phyloP scores from a whole-genome alignment of 179 eudicot species.

The Nepenthes alata region DNA sequence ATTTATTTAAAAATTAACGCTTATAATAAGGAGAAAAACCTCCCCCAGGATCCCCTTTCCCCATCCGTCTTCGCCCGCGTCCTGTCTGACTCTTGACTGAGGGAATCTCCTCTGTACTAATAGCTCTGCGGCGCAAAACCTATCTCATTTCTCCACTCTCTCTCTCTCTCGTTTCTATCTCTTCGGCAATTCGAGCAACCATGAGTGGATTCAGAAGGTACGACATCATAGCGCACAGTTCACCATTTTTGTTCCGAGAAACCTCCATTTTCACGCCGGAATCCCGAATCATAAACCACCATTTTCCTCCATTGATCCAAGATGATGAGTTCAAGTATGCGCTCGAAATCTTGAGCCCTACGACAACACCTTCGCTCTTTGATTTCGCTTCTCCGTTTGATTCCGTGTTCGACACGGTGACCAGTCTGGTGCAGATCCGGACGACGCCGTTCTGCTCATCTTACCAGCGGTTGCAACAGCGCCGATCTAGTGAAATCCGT shows the following conservation, averaged over 20 bases:
- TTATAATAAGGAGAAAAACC: too few relatives aligned
- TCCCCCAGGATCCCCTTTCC: too few relatives aligned
- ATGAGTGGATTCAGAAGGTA: slow-evolving; percentile 34
- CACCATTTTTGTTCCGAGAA: slow-evolving; percentile 16
- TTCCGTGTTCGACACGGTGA: slow-evolving; percentile 20
- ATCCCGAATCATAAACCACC: slow-evolving; percentile 11
- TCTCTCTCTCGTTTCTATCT: not conserved
- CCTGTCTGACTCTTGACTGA: too few relatives aligned
- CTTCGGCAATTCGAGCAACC: slow-evolving; percentile 5
- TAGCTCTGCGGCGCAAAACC: not conserved
- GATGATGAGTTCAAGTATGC: slow-evolving; percentile 29
- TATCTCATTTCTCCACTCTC: not conserved
- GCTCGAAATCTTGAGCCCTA: slow-evolving; percentile 25
- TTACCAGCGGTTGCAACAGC: slow-evolving; percentile 19
- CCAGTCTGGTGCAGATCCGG: slow-evolving; percentile 52
- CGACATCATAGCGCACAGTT: slow-evolving; percentile 27
- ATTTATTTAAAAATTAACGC: too few relatives aligned
- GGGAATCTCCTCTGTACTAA: too few relatives aligned
- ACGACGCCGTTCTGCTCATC: slow-evolving; percentile 24
- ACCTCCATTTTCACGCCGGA: slow-evolving; percentile 25
- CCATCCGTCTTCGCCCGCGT: too few relatives aligned
- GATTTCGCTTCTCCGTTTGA: slow-evolving; percentile 18
- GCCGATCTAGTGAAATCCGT: slow-evolving; percentile 12
- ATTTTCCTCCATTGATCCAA: slow-evolving; percentile 9
- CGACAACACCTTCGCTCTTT: slow-evolving; percentile 1